A percentile compares a stretch with the other conserved stretches of the same genome.
phyloP scores from a whole-genome alignment of 2,329 filamentous ascomycete genomes.

The Colletotrichum salicis region DNA sequence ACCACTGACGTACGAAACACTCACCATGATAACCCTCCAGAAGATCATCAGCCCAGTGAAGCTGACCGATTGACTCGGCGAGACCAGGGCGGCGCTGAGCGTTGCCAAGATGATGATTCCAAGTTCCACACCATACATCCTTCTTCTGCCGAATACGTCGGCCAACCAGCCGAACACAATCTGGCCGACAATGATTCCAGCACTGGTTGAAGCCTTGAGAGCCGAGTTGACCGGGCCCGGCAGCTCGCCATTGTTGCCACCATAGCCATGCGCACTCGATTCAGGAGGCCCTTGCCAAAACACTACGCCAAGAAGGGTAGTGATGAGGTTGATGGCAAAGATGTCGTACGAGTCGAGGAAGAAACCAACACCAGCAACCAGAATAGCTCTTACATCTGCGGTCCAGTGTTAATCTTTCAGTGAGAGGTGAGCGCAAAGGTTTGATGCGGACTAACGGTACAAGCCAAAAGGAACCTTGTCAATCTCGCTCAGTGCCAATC shows the following conservation, averaged over 20 bases:
- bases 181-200: constrained; percentile 82
- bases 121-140: constrained; percentile 84
- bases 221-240: constrained; percentile 75
- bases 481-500: constrained; percentile 81
- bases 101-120: constrained; percentile 78
- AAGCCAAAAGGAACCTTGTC: constrained; percentile 82
- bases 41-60: constrained; percentile 73
- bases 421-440: constrained; percentile 23
- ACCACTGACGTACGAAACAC: neutral
- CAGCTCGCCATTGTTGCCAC: constrained; percentile 64
- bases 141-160: constrained; percentile 79
- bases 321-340: constrained; percentile 82
- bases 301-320: constrained; percentile 77
- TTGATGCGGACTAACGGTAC: constrained; percentile 61
- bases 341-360: constrained; percentile 86
- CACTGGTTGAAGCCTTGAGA: constrained; percentile 84
- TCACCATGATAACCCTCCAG: constrained; percentile 78
- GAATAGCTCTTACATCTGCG: constrained; percentile 74
- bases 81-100: constrained; percentile 72
- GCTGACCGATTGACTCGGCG: constrained; percentile 69
- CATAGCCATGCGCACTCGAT: constrained; percentile 55
- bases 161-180: constrained; percentile 81
- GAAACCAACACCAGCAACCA: constrained; percentile 84
- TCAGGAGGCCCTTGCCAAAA: constrained; percentile 69
- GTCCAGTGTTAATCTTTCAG: neutral